phyloP scores from a whole-genome alignment of 352 stramenopile species.

The Aphanomyces stellatus region DNA sequence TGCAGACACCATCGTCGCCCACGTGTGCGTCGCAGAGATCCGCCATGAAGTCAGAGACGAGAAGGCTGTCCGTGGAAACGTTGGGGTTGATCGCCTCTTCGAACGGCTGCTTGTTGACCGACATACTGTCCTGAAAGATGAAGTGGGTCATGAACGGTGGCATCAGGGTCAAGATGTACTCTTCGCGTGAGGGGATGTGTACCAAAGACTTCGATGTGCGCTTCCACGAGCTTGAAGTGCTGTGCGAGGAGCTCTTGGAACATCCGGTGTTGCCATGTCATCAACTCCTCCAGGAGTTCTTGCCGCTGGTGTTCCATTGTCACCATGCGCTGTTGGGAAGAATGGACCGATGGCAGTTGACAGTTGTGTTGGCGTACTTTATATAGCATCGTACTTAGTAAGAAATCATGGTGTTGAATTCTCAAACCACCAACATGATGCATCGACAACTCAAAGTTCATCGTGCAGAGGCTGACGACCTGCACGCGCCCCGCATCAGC shows the following conservation, averaged over 20 bases:
- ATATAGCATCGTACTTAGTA: no score
- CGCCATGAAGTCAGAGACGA: slow-evolving; percentile 1
- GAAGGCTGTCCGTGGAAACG: not conserved
- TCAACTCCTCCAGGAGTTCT: slow-evolving; percentile 17
- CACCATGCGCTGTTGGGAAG: no score
- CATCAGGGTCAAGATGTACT: not conserved
- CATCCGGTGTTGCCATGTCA: slow-evolving; percentile 17
- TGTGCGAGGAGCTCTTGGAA: slow-evolving; percentile 13
- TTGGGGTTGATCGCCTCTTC: slow-evolving; percentile 6
- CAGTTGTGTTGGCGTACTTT: no score
- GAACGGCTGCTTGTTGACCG: not conserved
- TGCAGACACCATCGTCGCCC: not conserved
- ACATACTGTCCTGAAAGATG: not conserved
- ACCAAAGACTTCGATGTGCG: slow-evolving; percentile 17
- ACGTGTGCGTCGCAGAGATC: slow-evolving; percentile 11
- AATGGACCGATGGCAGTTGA: no score
- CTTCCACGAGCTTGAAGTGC: slow-evolving; percentile 18
- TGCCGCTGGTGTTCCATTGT: slow-evolving; percentile 11
- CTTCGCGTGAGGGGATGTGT: slow-evolving; percentile 7
- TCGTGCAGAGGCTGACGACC: no score
- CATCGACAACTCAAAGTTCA: no score
- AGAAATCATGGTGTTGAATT: no score
- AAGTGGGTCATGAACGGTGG: no score
- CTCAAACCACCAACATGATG: no score
- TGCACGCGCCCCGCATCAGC: no score